Percentiles rank a stretch among this genome's conserved stretches.
Conservation (phyloP, 2,329 filamentous ascomycete genomes). For the Phialophora tarda region DNA sequence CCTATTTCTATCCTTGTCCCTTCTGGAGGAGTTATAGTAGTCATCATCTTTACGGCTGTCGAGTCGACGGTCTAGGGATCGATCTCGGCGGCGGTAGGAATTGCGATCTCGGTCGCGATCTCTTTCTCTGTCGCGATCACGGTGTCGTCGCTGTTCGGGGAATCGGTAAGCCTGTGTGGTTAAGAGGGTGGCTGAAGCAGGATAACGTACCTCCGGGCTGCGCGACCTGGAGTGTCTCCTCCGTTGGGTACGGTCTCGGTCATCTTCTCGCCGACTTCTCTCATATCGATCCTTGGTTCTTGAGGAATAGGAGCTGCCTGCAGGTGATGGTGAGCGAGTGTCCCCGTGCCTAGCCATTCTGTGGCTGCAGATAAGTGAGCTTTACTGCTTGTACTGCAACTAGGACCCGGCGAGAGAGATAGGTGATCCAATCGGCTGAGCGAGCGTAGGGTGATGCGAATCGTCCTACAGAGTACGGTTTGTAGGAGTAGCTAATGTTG, state of each 20-base stretch:
- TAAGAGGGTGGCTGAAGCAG: background rate
- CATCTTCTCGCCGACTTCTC: slow-evolving; percentile 58
- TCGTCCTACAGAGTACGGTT: background rate
- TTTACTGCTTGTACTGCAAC: slow-evolving; percentile 47
- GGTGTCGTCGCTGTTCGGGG: slow-evolving; percentile 37
- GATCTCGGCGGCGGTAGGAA: slow-evolving; percentile 70
- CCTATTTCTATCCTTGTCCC: slow-evolving; percentile 68
- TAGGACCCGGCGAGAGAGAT: slow-evolving; percentile 31
- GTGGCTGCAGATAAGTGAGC: slow-evolving; percentile 51
- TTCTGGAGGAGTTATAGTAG: slow-evolving; percentile 63
- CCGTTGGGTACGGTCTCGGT: slow-evolving; percentile 50
- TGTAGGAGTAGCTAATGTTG: background rate
- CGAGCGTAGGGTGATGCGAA: background rate
- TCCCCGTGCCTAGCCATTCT: slow-evolving; percentile 66
- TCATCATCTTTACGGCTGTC: slow-evolving; percentile 68
- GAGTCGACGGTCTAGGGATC: slow-evolving; percentile 63
- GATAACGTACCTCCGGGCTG: slow-evolving; percentile 54
- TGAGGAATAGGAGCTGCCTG: slow-evolving; percentile 80
- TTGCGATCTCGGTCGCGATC: slow-evolving; percentile 62
- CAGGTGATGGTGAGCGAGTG: slow-evolving; percentile 87
- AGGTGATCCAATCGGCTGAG: slow-evolving; percentile 5
- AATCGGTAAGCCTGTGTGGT: slow-evolving; percentile 18
- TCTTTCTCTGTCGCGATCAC: slow-evolving; percentile 50
- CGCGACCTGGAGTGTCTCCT: slow-evolving; percentile 43
- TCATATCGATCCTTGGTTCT: slow-evolving; percentile 61